Percentiles rank a stretch among this genome's conserved stretches.
phyloP scores from a whole-genome alignment of 805 yeast genomes.

The Candida maris region DNA sequence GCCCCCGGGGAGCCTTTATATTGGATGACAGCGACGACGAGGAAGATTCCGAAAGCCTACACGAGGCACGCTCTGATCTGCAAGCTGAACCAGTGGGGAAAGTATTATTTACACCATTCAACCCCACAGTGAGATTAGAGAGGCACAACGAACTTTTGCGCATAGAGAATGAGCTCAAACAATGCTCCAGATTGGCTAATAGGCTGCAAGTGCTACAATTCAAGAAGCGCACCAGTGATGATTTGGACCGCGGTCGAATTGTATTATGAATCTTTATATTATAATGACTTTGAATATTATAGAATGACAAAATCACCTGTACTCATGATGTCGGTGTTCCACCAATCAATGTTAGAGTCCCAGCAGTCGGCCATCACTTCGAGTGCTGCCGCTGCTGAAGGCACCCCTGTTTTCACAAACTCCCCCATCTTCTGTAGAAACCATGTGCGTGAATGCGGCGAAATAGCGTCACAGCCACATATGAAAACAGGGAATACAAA shows the following conservation, averaged over 20 bases:
- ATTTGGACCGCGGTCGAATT: too few relatives aligned
- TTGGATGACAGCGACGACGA: slow-evolving; percentile 3
- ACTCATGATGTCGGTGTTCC: too few relatives aligned
- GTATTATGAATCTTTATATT: too few relatives aligned
- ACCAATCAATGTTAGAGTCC: slow-evolving; percentile 52
- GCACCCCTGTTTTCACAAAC: slow-evolving; percentile 42
- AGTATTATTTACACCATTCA: slow-evolving; percentile 48
- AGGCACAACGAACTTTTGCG: slow-evolving; percentile 75
- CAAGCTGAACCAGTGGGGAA: slow-evolving; percentile 27
- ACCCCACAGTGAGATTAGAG: slow-evolving; percentile 67
- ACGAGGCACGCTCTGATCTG: slow-evolving; percentile 46
- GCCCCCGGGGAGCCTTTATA: slow-evolving; percentile 1
- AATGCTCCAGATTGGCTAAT: slow-evolving; percentile 62
- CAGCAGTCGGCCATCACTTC: slow-evolving; percentile 51
- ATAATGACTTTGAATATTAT: too few relatives aligned
- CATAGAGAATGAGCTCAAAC: slow-evolving; percentile 68
- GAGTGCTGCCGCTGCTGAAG: slow-evolving; percentile 26
- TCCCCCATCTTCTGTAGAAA: slow-evolving; percentile 38
- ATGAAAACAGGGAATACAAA: slow-evolving; percentile 52
- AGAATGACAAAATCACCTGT: too few relatives aligned
- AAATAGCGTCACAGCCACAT: slow-evolving; percentile 55
- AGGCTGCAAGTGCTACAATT: slow-evolving; percentile 54
- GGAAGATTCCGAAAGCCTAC: slow-evolving; percentile 6
- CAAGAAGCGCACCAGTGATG: too few relatives aligned
- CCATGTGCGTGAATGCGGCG: slow-evolving; percentile 33